phyloP scores from a whole-genome alignment of 2,329 filamentous ascomycete genomes.

The Hymenoscyphus fraxineus region DNA sequence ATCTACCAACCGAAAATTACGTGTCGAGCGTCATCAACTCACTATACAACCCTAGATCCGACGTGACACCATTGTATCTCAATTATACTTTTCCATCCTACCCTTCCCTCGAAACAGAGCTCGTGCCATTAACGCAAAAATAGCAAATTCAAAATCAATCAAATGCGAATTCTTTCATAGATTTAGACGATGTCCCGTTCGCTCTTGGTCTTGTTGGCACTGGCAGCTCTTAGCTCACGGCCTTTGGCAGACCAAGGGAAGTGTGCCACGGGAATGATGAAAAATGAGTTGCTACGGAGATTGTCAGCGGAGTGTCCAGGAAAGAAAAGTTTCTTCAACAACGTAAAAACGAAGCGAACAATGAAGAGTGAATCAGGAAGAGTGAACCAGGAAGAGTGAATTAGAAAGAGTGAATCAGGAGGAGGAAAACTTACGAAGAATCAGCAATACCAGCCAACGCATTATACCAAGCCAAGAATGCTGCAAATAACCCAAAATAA shows the following conservation, averaged over 20 bases:
- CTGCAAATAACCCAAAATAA: conserved; percentile 73
- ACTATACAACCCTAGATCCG: no score
- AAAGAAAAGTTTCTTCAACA: no score
- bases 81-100: neutral
- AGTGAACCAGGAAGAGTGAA: neutral
- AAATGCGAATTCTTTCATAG: neutral
- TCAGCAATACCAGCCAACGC: conserved; percentile 79
- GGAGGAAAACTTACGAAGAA: conserved; percentile 47
- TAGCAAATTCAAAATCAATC: neutral
- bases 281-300: conserved; percentile 70
- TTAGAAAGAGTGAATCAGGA: neutral
- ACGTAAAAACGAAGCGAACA: no score
- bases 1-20: neutral
- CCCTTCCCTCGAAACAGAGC: neutral
- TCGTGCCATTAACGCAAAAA: neutral
- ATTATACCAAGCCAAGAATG: conserved; percentile 85
- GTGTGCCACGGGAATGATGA: conserved; percentile 86
- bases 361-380: neutral
- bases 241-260: conserved; percentile 91
- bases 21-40: neutral
- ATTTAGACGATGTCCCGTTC: conserved; percentile 36
- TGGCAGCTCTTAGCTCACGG: conserved; percentile 50
- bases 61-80: no score
- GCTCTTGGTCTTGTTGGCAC: conserved; percentile 49
- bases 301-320: neutral